Evolutionary conservation across 306 rosid species (phyloP), one percentile per base, ranked within the genome.

Genomic region (Cucurbita ficifolia): DNA sequence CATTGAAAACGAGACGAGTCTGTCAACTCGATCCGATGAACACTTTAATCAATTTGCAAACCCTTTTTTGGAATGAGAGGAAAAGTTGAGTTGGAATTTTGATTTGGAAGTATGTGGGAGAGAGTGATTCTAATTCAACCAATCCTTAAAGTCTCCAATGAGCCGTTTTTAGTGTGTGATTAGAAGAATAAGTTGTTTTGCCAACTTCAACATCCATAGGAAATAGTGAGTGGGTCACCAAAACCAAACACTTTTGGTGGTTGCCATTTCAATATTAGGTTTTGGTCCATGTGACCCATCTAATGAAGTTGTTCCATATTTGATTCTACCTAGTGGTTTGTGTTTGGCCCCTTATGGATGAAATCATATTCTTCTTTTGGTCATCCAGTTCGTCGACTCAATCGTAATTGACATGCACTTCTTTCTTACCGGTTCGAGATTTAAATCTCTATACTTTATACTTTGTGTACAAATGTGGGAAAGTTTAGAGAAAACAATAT

Each of bases 21-120:
- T n/a, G n/a, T n/a, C n/a, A n/a, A n/a, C n/a, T n/a, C n/a, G n/a
- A n/a, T n/a, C n/a, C n/a, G n/a, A n/a, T n/a, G n/a, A n/a, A n/a
- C n/a, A n/a, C n/a, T n/a, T n/a, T n/a, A n/a, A n/a, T n/a, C n/a
- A n/a, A 43, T 3, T 43, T 43, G 9, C 9, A 53, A 53, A 5
- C 6, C 6, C 17, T 6, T 18, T 19, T 18, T 56, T 22, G 3
- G 0, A 56, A 56, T 22, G 43, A 33, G 8, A 10, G 11, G 7
- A 10, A 57, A 22, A n/a, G n/a, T n/a, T n/a, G 33, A 29, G 3
- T 29, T 70, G 74, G 74, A 70, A 70, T 49, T 70, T 70, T 70
- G 59, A 52, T 70, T 70, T 70, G 74, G 74, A 70, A 70, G 42
- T 68, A 68, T 14, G 13, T 68, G 46, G 16, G 74, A 68, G 73